phyloP scores from a whole-genome alignment of 164 flowering plant genomes.

The Vitis cinerea region DNA sequence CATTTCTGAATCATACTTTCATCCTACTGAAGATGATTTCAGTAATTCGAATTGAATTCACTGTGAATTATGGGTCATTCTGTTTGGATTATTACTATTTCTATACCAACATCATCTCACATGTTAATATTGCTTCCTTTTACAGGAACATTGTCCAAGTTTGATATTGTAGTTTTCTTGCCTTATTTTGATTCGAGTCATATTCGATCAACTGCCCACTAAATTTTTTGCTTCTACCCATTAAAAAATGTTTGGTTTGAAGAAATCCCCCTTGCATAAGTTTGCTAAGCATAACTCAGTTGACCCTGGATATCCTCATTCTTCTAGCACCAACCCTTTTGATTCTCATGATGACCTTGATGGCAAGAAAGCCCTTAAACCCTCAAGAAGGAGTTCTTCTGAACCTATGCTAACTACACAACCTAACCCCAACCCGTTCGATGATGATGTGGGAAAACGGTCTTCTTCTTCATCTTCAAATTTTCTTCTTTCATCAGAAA shows the following conservation, averaged over 20 bases:
- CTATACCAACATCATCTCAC: neutral
- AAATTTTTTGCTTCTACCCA: neutral
- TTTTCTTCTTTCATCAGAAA: slow-evolving; percentile 26
- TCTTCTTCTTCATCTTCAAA: slow-evolving; percentile 28
- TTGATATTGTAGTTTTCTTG: neutral
- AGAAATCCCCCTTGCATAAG: slow-evolving; percentile 49
- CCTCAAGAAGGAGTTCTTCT: slow-evolving; percentile 38
- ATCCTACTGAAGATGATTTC: too few relatives aligned
- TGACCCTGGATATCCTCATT: slow-evolving; percentile 30
- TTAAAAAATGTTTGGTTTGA: slow-evolving; percentile 41
- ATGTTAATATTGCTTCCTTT: neutral
- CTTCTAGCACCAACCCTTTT: slow-evolving; percentile 58
- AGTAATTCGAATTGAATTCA: neutral
- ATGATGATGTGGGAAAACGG: slow-evolving; percentile 32
- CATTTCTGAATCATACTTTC: too few relatives aligned
- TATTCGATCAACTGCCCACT: neutral
- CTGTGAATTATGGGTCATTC: neutral
- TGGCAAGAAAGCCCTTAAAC: slow-evolving; percentile 22
- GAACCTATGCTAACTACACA: slow-evolving; percentile 24
- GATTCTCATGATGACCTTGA: slow-evolving; percentile 44
- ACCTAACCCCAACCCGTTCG: slow-evolving; percentile 45
- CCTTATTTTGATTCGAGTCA: neutral
- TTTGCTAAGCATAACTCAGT: slow-evolving; percentile 39
- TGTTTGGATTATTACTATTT: neutral
- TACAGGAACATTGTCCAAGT: slow-evolving; percentile 4